Conservation (phyloP, 2,329 filamentous ascomycete genomes). For the Beauveria asiatica region DNA sequence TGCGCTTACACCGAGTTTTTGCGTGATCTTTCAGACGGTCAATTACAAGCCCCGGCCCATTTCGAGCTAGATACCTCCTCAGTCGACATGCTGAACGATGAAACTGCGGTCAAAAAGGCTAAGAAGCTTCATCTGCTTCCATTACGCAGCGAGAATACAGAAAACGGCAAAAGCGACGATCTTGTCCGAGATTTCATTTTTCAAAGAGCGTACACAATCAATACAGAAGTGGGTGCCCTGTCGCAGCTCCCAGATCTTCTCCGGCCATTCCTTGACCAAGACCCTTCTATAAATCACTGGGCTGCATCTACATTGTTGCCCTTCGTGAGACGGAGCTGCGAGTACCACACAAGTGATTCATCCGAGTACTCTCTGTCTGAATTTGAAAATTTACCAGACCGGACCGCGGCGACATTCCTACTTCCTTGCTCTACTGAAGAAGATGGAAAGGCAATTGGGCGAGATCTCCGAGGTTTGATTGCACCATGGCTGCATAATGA, state of each 20-base stretch:
- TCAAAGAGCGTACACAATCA: conserved; percentile 58
- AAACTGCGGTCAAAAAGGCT: conserved; percentile 54
- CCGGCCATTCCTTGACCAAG: conserved; percentile 56
- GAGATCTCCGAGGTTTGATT: conserved; percentile 60
- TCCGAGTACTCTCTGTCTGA: conserved; percentile 47
- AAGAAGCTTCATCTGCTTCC: conserved; percentile 55
- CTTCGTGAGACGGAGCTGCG: conserved; percentile 57
- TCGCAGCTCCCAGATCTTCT: conserved; percentile 59
- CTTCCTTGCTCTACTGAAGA: conserved; percentile 45
- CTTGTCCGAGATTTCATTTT: conserved; percentile 56
- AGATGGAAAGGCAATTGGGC: conserved; percentile 39
- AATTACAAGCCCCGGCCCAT: conserved; percentile 29
- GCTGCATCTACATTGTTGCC: conserved; percentile 61
- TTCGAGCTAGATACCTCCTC: conserved; percentile 45
- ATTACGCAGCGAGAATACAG: conserved; percentile 42
- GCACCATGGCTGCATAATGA: conserved; percentile 67
- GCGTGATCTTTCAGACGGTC: conserved; percentile 43
- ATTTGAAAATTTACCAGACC: conserved; percentile 55
- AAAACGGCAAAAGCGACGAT: conserved; percentile 42
- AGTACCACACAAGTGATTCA: conserved; percentile 53
- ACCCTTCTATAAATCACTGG: conserved; percentile 56
- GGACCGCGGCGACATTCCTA: conserved; percentile 50
- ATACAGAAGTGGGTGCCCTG: conserved; percentile 63
- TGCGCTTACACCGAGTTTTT: conserved; percentile 54
- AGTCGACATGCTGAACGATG: conserved; percentile 51